Conservation (phyloP, 2,329 filamentous ascomycete genomes). For the Clonostachys byssicola region DNA sequence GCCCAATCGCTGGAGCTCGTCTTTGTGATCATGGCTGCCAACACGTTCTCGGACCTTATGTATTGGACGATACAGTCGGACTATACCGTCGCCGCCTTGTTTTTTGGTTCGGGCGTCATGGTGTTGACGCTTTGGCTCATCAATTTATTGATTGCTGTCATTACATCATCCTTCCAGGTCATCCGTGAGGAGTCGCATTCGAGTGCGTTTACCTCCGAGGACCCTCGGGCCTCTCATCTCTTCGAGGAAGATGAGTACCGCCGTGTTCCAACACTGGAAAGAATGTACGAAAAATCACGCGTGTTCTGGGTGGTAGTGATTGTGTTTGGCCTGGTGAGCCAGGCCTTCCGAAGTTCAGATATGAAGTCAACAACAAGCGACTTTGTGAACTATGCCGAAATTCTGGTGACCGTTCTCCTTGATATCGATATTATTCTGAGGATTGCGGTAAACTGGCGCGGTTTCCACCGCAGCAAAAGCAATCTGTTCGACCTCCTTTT, state of each 20-base stretch:
- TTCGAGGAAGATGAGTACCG: constrained; percentile 25
- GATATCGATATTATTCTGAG: constrained; percentile 80
- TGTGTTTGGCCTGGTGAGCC: constrained; percentile 71
- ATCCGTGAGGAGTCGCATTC: constrained; percentile 94
- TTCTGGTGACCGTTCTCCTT: constrained; percentile 72
- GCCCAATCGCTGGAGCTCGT: constrained; percentile 87
- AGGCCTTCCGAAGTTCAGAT: constrained; percentile 69
- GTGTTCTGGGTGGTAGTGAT: constrained; percentile 81
- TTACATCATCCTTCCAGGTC: constrained; percentile 96
- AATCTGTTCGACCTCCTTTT: constrained; percentile 81
- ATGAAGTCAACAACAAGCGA: constrained; percentile 46
- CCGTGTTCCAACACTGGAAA: constrained; percentile 51
- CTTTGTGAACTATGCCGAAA: constrained; percentile 71
- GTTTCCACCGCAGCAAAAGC: constrained; percentile 67
- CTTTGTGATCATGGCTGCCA: constrained; percentile 97
- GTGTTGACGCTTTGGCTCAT: constrained; percentile 96
- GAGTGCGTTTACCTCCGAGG: constrained; percentile 83
- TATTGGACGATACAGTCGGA: constrained; percentile 92
- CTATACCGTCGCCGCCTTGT: constrained; percentile 81
- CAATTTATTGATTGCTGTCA: constrained; percentile 91
- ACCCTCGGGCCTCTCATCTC: constrained; percentile 29
- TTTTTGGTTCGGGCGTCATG: constrained; percentile 70
- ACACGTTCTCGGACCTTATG: constrained; percentile 92
- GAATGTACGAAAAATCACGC: constrained; percentile 67
- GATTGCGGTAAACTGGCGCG: constrained; percentile 73